Base-by-base conservation (phyloP, 1,284 basidiomycete genomes). In the Caloboletus firmus region DNA sequence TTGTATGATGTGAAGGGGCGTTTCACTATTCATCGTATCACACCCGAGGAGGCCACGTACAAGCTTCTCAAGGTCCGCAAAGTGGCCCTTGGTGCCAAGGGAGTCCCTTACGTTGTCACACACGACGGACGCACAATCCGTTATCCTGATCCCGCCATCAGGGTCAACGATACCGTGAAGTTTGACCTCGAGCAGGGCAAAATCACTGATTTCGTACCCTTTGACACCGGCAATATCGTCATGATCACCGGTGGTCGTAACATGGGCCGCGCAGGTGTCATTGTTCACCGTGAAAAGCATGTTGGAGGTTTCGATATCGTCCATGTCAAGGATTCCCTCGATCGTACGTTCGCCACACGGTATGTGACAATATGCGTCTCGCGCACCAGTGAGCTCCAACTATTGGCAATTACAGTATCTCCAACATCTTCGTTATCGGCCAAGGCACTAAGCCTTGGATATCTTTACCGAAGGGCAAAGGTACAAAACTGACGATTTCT, bases 91-190 rank as follows among this genome's bases (percentile, higher is more conserved):
- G 96, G 97, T 62, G 84, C 87, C 66, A 91, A 93, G 74, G 95
- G 95, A 71, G 95, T 99, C 52, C 97, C 96, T 54, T 89, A 95
- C 82, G 81, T 99, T 66, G 93, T 98, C 77, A 98, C 96, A 67
- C 96, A 99, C 81, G 97, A 99, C 72, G 96, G 97, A 59, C 94
- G 96, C 72, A 99, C 96, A 64, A 97, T 99, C 79, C 96, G 96
- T 67, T 99, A 98, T 83, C 96, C 97, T 64, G 96, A 99, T 77
- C 96, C 97, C 45, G 72, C 78, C 66, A 95, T 99, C 85, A 89
- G 84, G 74, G 94, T 95, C 77, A 96, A 99, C 83, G 96, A 99
- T 80, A 95, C 95, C 50, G 85, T 99, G 77, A 97, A 95, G 78
- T 98, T 92, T 74, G 96, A 98, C 79, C 80, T 99, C 61, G 89